Evolutionary conservation across 371 early-diverging fungal genomes (phyloP).

Genomic region (Mucor irregularis): DNA sequence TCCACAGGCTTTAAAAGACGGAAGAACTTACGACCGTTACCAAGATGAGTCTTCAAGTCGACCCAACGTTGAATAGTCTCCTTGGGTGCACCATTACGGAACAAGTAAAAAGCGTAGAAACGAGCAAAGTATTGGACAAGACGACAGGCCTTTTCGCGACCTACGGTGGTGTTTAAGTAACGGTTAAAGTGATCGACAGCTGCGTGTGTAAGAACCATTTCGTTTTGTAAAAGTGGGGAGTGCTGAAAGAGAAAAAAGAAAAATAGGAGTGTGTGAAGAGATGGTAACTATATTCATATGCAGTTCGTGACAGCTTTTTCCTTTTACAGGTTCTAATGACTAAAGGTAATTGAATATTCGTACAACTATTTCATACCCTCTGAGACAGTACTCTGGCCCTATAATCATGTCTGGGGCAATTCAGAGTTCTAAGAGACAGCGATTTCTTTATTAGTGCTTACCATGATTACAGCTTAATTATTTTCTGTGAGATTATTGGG

Average conservation of each 20-base stretch:
- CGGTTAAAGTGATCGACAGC: conserved; percentile 36
- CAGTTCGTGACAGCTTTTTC: conserved; percentile 19
- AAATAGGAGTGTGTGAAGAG: background rate
- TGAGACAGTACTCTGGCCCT: too few relatives aligned
- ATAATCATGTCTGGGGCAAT: too few relatives aligned
- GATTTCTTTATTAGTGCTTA: too few relatives aligned
- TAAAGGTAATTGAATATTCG: too few relatives aligned
- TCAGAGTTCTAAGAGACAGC: too few relatives aligned
- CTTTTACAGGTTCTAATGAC: conserved; percentile 5
- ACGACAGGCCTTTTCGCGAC: conserved; percentile 82
- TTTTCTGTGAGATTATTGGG: too few relatives aligned
- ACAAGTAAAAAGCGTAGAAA: conserved; percentile 59
- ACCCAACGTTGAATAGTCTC: conserved; percentile 55
- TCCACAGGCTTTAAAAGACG: conserved; percentile 61
- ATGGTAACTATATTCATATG: conserved; percentile 1
- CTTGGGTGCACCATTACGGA: conserved; percentile 54
- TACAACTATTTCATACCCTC: too few relatives aligned
- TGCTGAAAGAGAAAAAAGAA: conserved; percentile 2
- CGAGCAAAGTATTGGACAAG: conserved; percentile 77
- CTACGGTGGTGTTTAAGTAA: conserved; percentile 66
- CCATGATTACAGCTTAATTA: too few relatives aligned
- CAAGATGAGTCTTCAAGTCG: conserved; percentile 57
- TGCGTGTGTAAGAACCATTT: conserved; percentile 28
- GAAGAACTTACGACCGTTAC: conserved; percentile 64
- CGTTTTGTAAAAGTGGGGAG: background rate